Conservation (phyloP, 2,329 filamentous ascomycete genomes). For the Fusarium continuum region DNA sequence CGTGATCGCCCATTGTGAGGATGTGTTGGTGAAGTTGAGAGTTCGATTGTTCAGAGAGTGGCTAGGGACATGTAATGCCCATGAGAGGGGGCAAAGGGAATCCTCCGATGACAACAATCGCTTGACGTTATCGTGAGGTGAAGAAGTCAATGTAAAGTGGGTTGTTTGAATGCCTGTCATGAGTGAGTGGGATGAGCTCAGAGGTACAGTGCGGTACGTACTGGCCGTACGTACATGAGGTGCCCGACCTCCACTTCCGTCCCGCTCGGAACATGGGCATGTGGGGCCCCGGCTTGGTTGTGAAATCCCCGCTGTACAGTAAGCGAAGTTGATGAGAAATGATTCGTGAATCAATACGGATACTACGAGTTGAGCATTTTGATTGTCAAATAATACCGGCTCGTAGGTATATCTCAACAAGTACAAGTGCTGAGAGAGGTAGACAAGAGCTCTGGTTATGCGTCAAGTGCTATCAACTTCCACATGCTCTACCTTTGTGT, state of each 20-base stretch:
- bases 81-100: neutral
- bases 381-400: too few species aligned
- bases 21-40: neutral
- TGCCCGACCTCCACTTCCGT: constrained; percentile 2
- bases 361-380: neutral
- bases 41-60: neutral
- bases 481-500: neutral
- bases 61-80: neutral
- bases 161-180: constrained; percentile 17
- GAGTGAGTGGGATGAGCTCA: constrained; percentile 12
- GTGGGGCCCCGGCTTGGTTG: constrained; percentile 17
- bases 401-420: too few species aligned
- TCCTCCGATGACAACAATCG: constrained; percentile 16
- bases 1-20: constrained; percentile 65
- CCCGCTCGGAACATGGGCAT: constrained; percentile 20
- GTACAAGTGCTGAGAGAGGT: too few species aligned
- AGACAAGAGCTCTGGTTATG: neutral
- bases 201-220: constrained; percentile 34
- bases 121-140: constrained; percentile 38
- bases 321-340: constrained; percentile 7
- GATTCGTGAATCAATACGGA: neutral
- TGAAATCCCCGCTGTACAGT: constrained; percentile 17
- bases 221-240: neutral
- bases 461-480: neutral
- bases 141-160: constrained; percentile 20